Base-by-base conservation (phyloP, 768 basidiomycete species). In the Pseudohyphozyma bogoriensis region DNA sequence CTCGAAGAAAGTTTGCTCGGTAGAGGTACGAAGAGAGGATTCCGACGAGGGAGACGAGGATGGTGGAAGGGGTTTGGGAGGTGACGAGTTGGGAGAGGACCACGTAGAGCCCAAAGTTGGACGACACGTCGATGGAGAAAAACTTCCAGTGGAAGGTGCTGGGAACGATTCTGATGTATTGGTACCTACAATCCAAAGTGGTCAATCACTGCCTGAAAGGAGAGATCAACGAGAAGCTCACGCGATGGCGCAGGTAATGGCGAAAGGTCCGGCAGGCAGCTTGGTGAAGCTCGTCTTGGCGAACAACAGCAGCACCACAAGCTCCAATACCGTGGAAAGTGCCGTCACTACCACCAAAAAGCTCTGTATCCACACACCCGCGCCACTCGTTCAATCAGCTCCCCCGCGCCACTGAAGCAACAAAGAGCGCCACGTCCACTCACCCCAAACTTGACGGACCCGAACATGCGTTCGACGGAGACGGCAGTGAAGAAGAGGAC, bases 401-500 rank as follows among this genome's bases (percentile, higher is more conserved):
- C 24, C 1, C 9, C 31, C 1, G 18, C 3, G 4, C 24, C 26
- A 24, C n/a, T 49, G 2, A 5, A 9, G 28, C 28, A 9, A 5
- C 31, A 3, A 49, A 4, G 28, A 31, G 4, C 16, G 47, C 47
- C n/a, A n/a, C n/a, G n/a, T n/a, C 2, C 9, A 44, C 56, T n/a
- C 20, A 56, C 62, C 8, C 87, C 88, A 74, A 81, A 95, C 73
- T 95, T 95, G 59, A 85, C 74, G 56, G 84, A 84, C 15, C 92
- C 91, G 70, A 89, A 95, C 44, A 83, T 82, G 55, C 92, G 81
- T 70, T 96, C 92, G 33, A 93, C 78, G 29, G 79, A 80, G 2
- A 87, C 72, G 3, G 80, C 82, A 24, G 82, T 77, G 69, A 83
- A 82, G 74, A 84, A 91, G 1, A 93, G 74, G 7, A 90, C 60